These are phyloP conservation scores for Ogataea populi-albae DNA, from an alignment of 805 yeast genomes.

Conservation along the genomic window DNA sequence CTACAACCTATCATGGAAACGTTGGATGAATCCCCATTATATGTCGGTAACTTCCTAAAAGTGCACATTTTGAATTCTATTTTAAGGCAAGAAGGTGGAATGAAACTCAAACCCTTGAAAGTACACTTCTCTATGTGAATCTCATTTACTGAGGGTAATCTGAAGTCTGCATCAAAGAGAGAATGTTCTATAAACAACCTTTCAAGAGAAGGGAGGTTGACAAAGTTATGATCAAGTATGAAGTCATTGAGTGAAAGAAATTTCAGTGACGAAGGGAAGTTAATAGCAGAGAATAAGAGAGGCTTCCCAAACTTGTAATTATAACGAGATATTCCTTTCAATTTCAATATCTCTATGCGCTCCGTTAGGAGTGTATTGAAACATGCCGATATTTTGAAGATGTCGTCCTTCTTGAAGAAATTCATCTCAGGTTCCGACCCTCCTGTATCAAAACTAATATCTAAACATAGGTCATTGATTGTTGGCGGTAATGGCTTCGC, in stretches of 20 bases:
- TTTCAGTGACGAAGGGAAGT: slow-evolving; percentile 27
- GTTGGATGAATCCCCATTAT: slow-evolving; percentile 28
- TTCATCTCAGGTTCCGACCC: slow-evolving; percentile 30
- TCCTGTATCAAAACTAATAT: slow-evolving; percentile 32
- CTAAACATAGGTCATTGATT: slow-evolving; percentile 28
- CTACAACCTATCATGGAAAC: slow-evolving; percentile 28
- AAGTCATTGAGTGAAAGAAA: slow-evolving; percentile 30
- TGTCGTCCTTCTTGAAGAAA: slow-evolving; percentile 29
- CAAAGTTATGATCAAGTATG: slow-evolving; percentile 27
- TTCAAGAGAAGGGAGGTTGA: slow-evolving; percentile 23
- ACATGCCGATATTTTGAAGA: slow-evolving; percentile 24
- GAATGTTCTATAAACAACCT: slow-evolving; percentile 30
- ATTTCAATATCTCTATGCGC: slow-evolving; percentile 26
- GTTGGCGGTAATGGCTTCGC: slow-evolving; percentile 29
- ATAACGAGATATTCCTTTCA: slow-evolving; percentile 32
- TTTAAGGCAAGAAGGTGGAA: slow-evolving; percentile 20
- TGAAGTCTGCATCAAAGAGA: slow-evolving; percentile 30
- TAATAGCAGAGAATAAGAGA: slow-evolving; percentile 27
- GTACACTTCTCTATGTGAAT: slow-evolving; percentile 31
- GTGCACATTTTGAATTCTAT: slow-evolving; percentile 33
- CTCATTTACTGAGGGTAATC: slow-evolving; percentile 27
- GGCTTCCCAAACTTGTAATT: slow-evolving; percentile 32
- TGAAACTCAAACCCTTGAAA: slow-evolving; percentile 26
- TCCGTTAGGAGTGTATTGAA: slow-evolving; percentile 27
- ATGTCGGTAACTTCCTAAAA: slow-evolving; percentile 28